Percentiles rank a stretch among this genome's conserved stretches.
These are phyloP conservation scores for Botrytis fragariae DNA, from an alignment of 2,329 filamentous ascomycete species.

Conservation along the genomic window DNA sequence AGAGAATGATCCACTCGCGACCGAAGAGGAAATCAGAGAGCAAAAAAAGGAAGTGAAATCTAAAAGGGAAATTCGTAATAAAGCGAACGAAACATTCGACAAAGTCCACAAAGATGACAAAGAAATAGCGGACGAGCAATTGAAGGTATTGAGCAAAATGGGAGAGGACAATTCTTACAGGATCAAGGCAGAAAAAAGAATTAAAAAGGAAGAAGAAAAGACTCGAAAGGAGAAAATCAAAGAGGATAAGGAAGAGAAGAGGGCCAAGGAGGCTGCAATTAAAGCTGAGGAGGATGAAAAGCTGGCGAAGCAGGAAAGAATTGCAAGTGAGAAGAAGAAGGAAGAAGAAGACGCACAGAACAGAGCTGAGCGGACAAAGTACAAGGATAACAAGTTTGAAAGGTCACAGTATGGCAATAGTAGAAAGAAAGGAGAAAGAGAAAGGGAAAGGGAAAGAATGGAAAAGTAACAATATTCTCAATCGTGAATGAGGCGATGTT, in stretches of 20 bases:
- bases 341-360: too few species aligned
- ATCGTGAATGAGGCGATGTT: background rate
- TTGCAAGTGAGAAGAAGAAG: background rate
- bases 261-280: background rate
- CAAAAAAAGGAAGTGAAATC: background rate
- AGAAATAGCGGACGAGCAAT: background rate
- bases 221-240: background rate
- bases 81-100: background rate
- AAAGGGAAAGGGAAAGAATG: background rate
- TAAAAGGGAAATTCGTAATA: fast-evolving
- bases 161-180: background rate
- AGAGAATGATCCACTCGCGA: background rate
- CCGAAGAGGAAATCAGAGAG: fast-evolving
- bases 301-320: background rate
- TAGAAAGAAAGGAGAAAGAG: background rate
- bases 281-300: background rate
- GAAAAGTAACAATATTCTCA: background rate
- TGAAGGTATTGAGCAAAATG: background rate
- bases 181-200: background rate
- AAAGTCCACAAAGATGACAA: fast-evolving
- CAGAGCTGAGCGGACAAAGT: too few species aligned
- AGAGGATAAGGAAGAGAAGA: background rate
- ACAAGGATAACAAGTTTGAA: background rate
- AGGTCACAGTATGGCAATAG: background rate
- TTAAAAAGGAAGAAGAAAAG: background rate